phyloP scores from a whole-genome alignment of 768 basidiomycete species.

The Cyclocybe aegerita region DNA sequence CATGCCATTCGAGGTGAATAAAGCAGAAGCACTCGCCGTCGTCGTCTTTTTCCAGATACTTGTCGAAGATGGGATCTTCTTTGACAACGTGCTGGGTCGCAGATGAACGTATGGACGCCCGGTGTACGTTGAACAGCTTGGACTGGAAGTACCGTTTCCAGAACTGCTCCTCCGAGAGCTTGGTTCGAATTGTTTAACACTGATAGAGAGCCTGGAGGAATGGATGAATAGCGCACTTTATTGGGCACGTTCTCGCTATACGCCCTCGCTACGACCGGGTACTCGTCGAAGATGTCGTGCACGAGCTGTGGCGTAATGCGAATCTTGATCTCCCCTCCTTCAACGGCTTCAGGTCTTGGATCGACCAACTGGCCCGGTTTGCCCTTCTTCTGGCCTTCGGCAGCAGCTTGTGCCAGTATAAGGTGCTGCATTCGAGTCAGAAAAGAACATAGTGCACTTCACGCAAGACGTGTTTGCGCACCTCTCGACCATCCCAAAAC shows the following conservation, averaged over 20 bases:
- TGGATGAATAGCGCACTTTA: constrained; percentile 50
- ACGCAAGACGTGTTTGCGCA: no score
- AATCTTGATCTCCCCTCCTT: constrained; percentile 85
- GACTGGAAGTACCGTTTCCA: constrained; percentile 98
- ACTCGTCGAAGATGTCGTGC: constrained; percentile 97
- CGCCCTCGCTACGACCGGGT: constrained; percentile 90
- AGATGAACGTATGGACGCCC: constrained; percentile 87
- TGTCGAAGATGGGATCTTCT: constrained; percentile 92
- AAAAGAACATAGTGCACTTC: no score
- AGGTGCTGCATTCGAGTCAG: no score
- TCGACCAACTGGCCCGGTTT: constrained; percentile 85
- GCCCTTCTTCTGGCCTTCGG: constrained; percentile 75
- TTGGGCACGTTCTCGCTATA: constrained; percentile 91
- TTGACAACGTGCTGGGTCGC: constrained; percentile 83
- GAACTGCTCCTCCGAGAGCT: constrained; percentile 91
- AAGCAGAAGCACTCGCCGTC: constrained; percentile 59
- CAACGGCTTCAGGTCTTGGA: constrained; percentile 81
- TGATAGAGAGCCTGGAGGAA: background rate
- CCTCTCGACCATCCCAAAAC: constrained; percentile 97
- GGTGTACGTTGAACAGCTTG: constrained; percentile 91
- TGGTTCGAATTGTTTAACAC: constrained; percentile 13
- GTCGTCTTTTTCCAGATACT: constrained; percentile 94
- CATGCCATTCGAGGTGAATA: background rate
- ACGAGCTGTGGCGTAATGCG: constrained; percentile 89
- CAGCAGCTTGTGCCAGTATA: constrained; percentile 70